These are phyloP conservation scores for Russula virescens DNA, from an alignment of 768 basidiomycete genomes.

Conservation along the genomic window DNA sequence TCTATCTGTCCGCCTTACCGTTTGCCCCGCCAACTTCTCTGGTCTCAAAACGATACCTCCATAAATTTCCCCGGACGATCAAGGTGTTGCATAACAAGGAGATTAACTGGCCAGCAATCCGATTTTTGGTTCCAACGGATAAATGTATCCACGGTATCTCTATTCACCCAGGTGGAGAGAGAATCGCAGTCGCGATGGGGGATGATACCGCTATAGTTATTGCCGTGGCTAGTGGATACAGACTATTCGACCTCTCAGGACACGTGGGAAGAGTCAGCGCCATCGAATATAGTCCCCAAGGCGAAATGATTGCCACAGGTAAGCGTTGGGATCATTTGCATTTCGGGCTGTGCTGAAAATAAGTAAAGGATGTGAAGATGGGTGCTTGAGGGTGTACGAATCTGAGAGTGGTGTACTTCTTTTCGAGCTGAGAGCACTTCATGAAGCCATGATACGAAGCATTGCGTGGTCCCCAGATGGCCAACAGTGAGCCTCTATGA, in stretches of 20 bases:
- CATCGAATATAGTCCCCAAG: slow-evolving; percentile 3
- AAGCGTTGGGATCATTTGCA: slow-evolving; percentile 26
- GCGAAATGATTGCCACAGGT: slow-evolving; percentile 20
- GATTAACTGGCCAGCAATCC: slow-evolving; percentile 24
- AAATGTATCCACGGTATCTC: slow-evolving; percentile 13
- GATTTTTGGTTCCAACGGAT: slow-evolving; percentile 14
- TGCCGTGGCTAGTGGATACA: slow-evolving; percentile 3
- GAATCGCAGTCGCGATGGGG: slow-evolving; percentile 4
- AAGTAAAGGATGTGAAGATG: slow-evolving; percentile 21
- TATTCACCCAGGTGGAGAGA: slow-evolving; percentile 26
- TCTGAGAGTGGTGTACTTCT: slow-evolving; percentile 24
- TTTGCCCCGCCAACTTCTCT: slow-evolving; percentile 14
- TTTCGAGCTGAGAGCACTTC: slow-evolving; percentile 21
- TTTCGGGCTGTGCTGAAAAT: background rate
- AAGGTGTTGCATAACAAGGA: background rate
- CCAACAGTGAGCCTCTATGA: background rate
- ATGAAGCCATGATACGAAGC: slow-evolving; percentile 23
- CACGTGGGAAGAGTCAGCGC: slow-evolving; percentile 2
- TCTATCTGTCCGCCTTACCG: slow-evolving; percentile 19
- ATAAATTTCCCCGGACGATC: slow-evolving; percentile 13
- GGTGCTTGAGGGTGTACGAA: slow-evolving; percentile 26
- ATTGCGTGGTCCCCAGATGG: slow-evolving; percentile 30
- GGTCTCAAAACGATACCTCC: slow-evolving; percentile 14
- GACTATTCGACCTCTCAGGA: background rate
- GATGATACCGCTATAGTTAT: background rate